Conservation (phyloP, 768 basidiomycete species). For the Boletus pseudo-olivaceus region DNA sequence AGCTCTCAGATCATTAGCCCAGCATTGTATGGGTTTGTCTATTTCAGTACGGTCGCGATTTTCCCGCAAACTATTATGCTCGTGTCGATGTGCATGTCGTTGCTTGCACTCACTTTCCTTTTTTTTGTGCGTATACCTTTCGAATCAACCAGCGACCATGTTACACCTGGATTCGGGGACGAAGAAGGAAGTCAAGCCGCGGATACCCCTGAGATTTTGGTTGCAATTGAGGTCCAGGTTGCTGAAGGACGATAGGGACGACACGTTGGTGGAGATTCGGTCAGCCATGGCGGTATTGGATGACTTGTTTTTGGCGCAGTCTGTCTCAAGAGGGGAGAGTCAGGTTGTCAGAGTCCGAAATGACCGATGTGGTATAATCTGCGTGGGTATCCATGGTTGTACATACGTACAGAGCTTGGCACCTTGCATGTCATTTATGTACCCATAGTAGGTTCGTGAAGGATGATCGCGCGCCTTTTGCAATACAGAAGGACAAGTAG, state of each 20-base stretch:
- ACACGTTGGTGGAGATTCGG: not conserved
- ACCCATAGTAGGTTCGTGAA: not conserved
- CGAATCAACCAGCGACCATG: not conserved
- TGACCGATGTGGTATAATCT: not conserved
- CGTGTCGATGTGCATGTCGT: constrained; percentile 41
- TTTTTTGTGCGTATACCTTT: constrained; percentile 43
- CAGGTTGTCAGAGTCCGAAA: not conserved
- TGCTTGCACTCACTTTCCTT: constrained; percentile 44
- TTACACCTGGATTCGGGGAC: not conserved
- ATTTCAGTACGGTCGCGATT: constrained; percentile 62
- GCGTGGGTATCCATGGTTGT: not conserved
- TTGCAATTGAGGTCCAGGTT: not conserved
- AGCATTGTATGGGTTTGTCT: constrained; percentile 67
- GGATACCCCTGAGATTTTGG: not conserved
- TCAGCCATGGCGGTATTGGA: not conserved
- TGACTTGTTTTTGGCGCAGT: not conserved
- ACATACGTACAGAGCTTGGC: not conserved
- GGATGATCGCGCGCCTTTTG: not conserved
- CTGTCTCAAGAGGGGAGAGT: not conserved
- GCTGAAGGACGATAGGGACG: constrained; percentile 4
- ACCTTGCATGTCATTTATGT: not conserved
- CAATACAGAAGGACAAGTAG: not conserved
- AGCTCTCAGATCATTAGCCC: constrained; percentile 72
- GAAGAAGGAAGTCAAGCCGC: constrained; percentile 2
- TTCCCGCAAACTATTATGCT: constrained; percentile 72